Evolutionary conservation across 306 rosid genomes (phyloP), one percentile per base, ranked within the genome.

Genomic region (Malus sylvestris): DNA sequence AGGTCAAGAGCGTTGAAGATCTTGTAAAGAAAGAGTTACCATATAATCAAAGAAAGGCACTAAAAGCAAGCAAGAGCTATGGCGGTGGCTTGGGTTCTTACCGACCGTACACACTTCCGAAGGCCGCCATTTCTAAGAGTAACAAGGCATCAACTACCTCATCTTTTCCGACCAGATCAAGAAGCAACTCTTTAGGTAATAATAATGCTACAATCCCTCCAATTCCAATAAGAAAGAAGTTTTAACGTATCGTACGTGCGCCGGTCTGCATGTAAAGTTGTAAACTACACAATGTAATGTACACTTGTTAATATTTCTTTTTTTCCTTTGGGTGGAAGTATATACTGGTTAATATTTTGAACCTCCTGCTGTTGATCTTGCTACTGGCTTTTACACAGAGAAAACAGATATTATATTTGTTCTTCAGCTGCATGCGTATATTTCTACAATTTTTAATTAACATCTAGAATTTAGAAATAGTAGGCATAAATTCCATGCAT

Each of bases 21-120:
- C 84, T 87, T 63, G 88, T 84, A 22, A 87, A 87, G 83, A 87
- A 78, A 81, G 83, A 76, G 69, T 80, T 29, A 45, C 71, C 87
- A 8, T 75, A 67, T 33, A 66, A 66, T 29, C 29, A 66, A 67
- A 82, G 83, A 67, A 87, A 72, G 51, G 45, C 77, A 62, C 12
- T 85, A 72, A 87, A 80, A 67, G 70, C 83, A 49, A 84, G 85
- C 52, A 87, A 85, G 84, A 87, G 91, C 79, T 87, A 80, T 76
- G 87, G 67, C 3, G 87, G 84, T 27, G 83, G 87, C 63, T 80
- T 85, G 59, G 85, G 82, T 73, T 19, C 65, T 35, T 78, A 85
- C 67, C 83, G 78, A 73, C 29, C 67, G 10, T 81, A 74, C 65
- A 79, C 81, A 51, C 86, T 79, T 67, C 87, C 83, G 2, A 86